Conservation (phyloP, 371 early-diverging fungal genomes). For the Phascolomyces articulosus region DNA sequence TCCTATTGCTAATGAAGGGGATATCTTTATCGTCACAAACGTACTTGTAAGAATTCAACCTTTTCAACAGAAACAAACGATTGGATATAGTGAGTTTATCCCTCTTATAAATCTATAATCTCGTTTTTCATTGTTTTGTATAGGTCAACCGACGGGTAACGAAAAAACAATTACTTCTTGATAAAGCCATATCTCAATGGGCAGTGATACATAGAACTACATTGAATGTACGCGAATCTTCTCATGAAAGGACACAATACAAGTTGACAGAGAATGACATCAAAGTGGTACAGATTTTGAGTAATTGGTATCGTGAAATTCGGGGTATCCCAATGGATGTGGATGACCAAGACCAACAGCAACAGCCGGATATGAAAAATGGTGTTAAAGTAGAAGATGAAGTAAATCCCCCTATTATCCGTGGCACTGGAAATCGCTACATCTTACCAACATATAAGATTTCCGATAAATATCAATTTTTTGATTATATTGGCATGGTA, state of each 20-base stretch:
- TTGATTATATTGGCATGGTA: conserved; percentile 3
- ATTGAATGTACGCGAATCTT: not conserved
- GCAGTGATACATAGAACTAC: not conserved
- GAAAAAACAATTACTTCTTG: too few relatives aligned
- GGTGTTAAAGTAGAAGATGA: not conserved
- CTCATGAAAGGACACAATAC: not conserved
- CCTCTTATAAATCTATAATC: too few relatives aligned
- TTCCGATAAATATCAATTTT: not conserved
- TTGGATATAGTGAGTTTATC: too few relatives aligned
- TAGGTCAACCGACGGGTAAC: too few relatives aligned
- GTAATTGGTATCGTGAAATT: not conserved
- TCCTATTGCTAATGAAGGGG: not conserved
- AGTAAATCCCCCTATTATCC: not conserved
- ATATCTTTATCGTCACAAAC: not conserved
- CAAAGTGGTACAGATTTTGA: not conserved
- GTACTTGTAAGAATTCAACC: not conserved
- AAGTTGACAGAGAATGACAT: not conserved
- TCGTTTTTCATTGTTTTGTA: too few relatives aligned
- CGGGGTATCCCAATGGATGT: not conserved
- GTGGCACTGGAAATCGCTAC: not conserved
- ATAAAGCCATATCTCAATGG: not conserved
- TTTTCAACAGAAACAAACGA: too few relatives aligned
- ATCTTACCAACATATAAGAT: not conserved
- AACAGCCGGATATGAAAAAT: too few relatives aligned
- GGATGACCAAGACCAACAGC: not conserved